Percentiles rank a stretch among this genome's conserved stretches.
Evolutionary conservation across 129 eudicot species (phyloP).

Genomic region (Tagetes erecta): DNA sequence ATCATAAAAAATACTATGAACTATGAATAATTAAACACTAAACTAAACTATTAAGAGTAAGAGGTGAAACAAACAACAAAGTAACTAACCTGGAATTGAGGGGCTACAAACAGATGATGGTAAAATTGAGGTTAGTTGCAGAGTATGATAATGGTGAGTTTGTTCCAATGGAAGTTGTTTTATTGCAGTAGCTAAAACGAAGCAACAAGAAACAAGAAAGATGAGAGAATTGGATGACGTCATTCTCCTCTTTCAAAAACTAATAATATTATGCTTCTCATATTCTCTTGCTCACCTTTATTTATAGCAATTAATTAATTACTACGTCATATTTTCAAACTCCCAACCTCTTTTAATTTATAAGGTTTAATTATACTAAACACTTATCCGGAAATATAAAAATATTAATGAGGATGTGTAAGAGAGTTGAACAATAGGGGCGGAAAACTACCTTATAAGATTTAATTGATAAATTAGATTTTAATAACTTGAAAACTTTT

Average conservation of each 20-base stretch:
- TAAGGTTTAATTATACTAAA: background rate
- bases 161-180: background rate
- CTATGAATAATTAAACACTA: too few species aligned
- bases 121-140: slow-evolving; percentile 28
- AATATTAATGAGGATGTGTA: background rate
- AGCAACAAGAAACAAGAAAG: slow-evolving; percentile 24
- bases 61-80: background rate
- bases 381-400: background rate
- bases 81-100: slow-evolving; percentile 24
- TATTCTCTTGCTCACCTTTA: slow-evolving; percentile 9
- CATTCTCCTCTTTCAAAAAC: slow-evolving; percentile 9
- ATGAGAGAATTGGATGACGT: slow-evolving; percentile 25
- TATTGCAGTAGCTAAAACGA: slow-evolving; percentile 1
- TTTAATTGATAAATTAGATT: too few species aligned
- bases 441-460: background rate
- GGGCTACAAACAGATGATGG: slow-evolving; percentile 32
- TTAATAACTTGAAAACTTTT: too few species aligned
- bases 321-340: background rate
- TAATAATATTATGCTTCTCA: slow-evolving; percentile 21
- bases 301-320: slow-evolving; percentile 24
- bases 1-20: too few species aligned
- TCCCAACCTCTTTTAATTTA: background rate
- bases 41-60: too few species aligned
- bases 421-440: background rate
- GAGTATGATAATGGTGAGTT: slow-evolving; percentile 22